These are phyloP conservation scores for Scedosporium aurantiacum DNA, from an alignment of 2,329 filamentous ascomycete genomes.

Conservation along the genomic window DNA sequence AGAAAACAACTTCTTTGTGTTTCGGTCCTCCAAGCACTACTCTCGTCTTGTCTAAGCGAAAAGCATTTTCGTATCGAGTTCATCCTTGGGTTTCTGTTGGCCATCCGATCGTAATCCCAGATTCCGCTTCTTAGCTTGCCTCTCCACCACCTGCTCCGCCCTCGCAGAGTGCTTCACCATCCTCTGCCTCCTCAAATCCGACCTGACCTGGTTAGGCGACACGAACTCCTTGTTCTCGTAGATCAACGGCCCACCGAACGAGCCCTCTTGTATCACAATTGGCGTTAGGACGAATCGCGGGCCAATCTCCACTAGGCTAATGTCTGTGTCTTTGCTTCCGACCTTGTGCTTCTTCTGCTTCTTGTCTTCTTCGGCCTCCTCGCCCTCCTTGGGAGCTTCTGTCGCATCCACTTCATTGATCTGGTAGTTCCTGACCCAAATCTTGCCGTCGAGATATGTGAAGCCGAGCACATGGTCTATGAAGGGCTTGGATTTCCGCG, in stretches of 20 bases:
- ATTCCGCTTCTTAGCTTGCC: conserved; percentile 61
- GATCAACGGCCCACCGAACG: conserved; percentile 90
- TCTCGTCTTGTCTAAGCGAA: conserved; percentile 46
- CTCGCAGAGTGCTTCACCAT: conserved; percentile 68
- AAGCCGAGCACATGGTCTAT: conserved; percentile 92
- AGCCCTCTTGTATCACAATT: conserved; percentile 89
- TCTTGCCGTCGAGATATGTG: conserved; percentile 80
- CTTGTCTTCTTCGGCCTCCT: conserved; percentile 27
- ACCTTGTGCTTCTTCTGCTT: conserved; percentile 27
- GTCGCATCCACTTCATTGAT: conserved; percentile 65
- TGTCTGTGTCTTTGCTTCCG: conserved; percentile 53
- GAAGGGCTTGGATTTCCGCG: conserved; percentile 88
- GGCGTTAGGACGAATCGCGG: conserved; percentile 88
- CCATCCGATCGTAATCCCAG: conserved; percentile 62
- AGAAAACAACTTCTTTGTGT: conserved; percentile 7
- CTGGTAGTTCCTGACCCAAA: conserved; percentile 94
- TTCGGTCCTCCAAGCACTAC: conserved; percentile 13
- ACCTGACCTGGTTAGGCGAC: conserved; percentile 84
- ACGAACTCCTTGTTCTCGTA: conserved; percentile 98
- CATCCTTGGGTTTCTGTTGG: conserved; percentile 50
- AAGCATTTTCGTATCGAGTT: conserved; percentile 64
- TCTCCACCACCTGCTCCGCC: conserved; percentile 62
- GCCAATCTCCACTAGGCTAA: conserved; percentile 84
- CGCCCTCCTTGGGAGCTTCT: conserved; percentile 26
- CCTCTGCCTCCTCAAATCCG: conserved; percentile 67